Evolutionary conservation across 2,329 filamentous ascomycete species (phyloP).

Genomic region (Cyanodermella asteris): DNA sequence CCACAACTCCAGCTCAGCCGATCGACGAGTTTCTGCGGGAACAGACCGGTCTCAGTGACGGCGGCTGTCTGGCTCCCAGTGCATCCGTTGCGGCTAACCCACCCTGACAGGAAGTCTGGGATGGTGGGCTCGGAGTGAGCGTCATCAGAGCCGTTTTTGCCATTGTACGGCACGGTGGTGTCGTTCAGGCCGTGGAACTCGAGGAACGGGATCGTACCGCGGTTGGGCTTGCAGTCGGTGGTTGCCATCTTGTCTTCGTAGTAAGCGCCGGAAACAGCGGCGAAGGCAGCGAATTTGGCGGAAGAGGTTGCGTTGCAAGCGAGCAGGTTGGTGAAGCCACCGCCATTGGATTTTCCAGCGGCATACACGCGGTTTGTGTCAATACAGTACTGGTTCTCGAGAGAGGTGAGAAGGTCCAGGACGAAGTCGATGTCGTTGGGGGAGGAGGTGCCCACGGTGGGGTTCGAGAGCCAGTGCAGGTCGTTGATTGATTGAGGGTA

Average conservation of each 20-base stretch:
- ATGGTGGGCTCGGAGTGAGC: conserved; percentile 9
- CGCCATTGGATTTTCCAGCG: conserved; percentile 33
- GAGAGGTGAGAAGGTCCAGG: conserved; percentile 19
- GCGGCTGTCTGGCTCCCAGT: too few relatives aligned
- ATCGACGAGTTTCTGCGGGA: too few relatives aligned
- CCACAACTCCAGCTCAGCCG: too few relatives aligned
- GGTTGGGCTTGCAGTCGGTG: conserved; percentile 12
- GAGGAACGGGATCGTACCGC: conserved; percentile 17
- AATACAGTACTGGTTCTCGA: conserved; percentile 23
- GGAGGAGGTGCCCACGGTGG: too few relatives aligned
- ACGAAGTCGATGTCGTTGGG: conserved; percentile 26
- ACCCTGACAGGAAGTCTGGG: conserved; percentile 8
- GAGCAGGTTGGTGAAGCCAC: conserved; percentile 25
- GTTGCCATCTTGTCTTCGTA: conserved; percentile 16
- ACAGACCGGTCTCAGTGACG: too few relatives aligned
- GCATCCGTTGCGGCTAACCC: conserved; percentile 11
- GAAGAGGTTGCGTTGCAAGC: conserved; percentile 24
- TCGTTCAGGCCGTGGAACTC: conserved; percentile 24
- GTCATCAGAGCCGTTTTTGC: conserved; percentile 12
- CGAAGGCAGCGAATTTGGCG: conserved; percentile 26
- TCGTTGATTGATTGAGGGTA: too few relatives aligned
- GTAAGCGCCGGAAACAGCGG: conserved; percentile 24
- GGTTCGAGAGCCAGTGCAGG: too few relatives aligned
- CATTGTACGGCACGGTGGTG: conserved; percentile 18
- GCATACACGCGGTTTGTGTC: conserved; percentile 23